Conservation (phyloP, 352 stramenopile genomes). For the Detonula confervacea region DNA sequence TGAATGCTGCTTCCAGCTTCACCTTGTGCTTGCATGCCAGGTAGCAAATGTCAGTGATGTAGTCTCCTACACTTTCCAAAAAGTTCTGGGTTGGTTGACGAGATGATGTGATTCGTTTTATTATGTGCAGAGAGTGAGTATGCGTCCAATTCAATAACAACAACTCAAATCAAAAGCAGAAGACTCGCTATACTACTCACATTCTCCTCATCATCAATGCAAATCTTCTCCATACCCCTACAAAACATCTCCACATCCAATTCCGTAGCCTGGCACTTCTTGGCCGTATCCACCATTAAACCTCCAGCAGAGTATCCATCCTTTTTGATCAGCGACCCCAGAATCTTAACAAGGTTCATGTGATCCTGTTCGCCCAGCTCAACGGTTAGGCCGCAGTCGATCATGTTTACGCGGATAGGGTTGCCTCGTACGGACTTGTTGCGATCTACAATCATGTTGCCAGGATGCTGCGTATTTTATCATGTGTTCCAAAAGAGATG, state of each 20-base stretch:
- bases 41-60: slow-evolving; percentile 87
- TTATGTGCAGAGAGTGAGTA: slow-evolving; percentile 5
- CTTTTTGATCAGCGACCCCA: slow-evolving; percentile 80
- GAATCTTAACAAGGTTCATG: slow-evolving; percentile 81
- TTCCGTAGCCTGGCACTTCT: slow-evolving; percentile 72
- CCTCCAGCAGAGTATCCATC: slow-evolving; percentile 73
- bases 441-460: slow-evolving; percentile 78
- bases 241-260: slow-evolving; percentile 80
- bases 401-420: slow-evolving; percentile 68
- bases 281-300: slow-evolving; percentile 81
- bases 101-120: slow-evolving; percentile 3
- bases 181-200: slow-evolving; percentile 9
- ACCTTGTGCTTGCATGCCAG: slow-evolving; percentile 92
- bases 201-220: slow-evolving; percentile 65
- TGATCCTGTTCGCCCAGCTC: slow-evolving; percentile 82
- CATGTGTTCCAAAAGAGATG: too few relatives aligned
- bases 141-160: too few relatives aligned
- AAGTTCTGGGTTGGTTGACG: slow-evolving; percentile 64
- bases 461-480: slow-evolving; percentile 59
- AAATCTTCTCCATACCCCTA: slow-evolving; percentile 79
- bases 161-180: too few relatives aligned
- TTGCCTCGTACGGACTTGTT: slow-evolving; percentile 55
- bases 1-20: slow-evolving; percentile 93
- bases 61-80: slow-evolving; percentile 84
- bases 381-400: slow-evolving; percentile 85